Base-by-base conservation (phyloP, 495 filamentous ascomycete species). In the Talaromyces nanjingensis region DNA sequence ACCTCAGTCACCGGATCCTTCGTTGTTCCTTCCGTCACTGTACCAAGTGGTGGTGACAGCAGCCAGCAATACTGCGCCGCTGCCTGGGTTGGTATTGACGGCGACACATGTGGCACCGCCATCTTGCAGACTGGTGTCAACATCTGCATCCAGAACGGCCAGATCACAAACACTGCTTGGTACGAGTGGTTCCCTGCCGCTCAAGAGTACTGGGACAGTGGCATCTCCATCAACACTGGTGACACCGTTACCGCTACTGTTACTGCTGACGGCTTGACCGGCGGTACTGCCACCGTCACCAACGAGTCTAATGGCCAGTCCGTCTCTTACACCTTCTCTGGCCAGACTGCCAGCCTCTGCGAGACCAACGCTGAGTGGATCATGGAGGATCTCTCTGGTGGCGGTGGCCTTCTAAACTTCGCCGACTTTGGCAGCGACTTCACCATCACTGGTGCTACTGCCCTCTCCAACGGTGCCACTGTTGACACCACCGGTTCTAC, bases 41-140 rank as follows among this genome's bases (percentile, higher is more conserved):
- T 73, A 4, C 74, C 79, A 5, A 66, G 73, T 8, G 76, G 78
- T 22, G 75, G 47, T 37, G 39, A 52, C 33, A 27, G 20, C 62
- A 78, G 80, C 31, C 29, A 31, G 4, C 56, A 59, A 34, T 59
- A 59, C 56, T 59, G 56, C 56, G 82, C 80, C 1, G 82, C 83
- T 1, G 83, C 83, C 16, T 87, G 85, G 86, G 85, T 87, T 12
- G 83, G 83, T n/a, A 84, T 87, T 54, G 83, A 87, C 61, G 85
- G 83, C 5, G 81, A 84, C 67, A 86, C 83, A 7, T 87, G 83
- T 72, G 70, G 70, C 60, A 75, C 73, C 16, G 82, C 84, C 1
- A 86, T 87, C 60, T 69, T 89, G 47, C 83, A 87, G 67, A 83
- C 86, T 0, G 87, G 87, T 12, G 73, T 87, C n/a, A 86, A 88